Evolutionary conservation across 345 rosid species (phyloP).

Genomic region (Eucalyptus albens): DNA sequence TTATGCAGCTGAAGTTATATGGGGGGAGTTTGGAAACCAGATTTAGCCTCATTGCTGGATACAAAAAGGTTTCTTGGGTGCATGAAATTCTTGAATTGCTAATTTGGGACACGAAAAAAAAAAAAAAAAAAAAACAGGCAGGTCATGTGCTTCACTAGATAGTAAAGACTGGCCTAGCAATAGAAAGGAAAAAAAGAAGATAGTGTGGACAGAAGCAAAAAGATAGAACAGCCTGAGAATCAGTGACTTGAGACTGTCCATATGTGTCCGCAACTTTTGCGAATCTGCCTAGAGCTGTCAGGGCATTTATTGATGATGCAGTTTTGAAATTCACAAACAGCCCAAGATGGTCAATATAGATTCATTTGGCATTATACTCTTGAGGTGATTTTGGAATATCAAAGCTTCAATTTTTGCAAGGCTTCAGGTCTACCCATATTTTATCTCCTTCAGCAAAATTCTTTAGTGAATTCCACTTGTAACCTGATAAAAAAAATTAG

Average conservation of each 20-base stretch:
- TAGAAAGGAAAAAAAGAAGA: neutral
- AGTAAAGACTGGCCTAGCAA: neutral
- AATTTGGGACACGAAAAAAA: slow-evolving; percentile 26
- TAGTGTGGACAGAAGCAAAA: neutral
- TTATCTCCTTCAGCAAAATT: neutral
- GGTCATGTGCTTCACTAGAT: slow-evolving; percentile 32
- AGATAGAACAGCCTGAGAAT: neutral
- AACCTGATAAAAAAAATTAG: neutral
- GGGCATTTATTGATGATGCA: neutral
- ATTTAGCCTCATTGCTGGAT: slow-evolving; percentile 49
- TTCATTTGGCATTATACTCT: neutral
- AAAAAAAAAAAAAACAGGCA: neutral
- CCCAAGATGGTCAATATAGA: neutral
- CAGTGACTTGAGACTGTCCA: neutral
- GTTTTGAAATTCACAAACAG: neutral
- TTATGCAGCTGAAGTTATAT: slow-evolving; percentile 63
- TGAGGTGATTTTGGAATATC: neutral
- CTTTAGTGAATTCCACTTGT: neutral
- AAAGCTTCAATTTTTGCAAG: neutral
- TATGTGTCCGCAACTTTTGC: neutral
- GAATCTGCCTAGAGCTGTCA: neutral
- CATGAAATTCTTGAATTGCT: slow-evolving; percentile 37
- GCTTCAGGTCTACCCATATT: neutral
- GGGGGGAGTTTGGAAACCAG: slow-evolving; percentile 49
- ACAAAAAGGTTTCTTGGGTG: slow-evolving; percentile 30